Evolutionary conservation across 2,329 filamentous ascomycete genomes (phyloP), one percentile per base, ranked within the genome.

Genomic region (Penicillium brevicompactum): DNA sequence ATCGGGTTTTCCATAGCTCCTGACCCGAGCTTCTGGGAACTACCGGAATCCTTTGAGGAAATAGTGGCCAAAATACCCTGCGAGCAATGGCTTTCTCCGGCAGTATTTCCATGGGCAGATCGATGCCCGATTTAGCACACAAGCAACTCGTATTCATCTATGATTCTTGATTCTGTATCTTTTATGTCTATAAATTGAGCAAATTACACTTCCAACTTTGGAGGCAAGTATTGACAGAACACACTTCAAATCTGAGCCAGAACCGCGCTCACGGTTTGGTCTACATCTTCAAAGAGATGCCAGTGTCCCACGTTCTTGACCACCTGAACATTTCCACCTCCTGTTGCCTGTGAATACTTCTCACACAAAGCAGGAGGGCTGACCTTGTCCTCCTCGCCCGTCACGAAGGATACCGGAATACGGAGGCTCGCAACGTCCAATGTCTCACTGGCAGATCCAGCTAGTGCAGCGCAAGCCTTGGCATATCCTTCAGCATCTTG

Each of bases 401-500:
- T 78, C 2, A 83, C 56, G 41, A 84, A 69, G 30, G 76, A 60
- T 1, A 70, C 71, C n/a, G 67, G 60, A 5, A 66, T 61, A 8
- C 64, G 56, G 7, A 43, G 10, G 11, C 21, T 43, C 18, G 67
- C 58, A 2, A 79, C 59, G 21, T 74, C 34, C 13, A 37, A 37
- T 14, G 2, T n/a, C 34, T 37, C 34, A 4, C 13, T n/a, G 5
- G 34, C 34, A 1, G 75, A 74, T 4, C 68, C 68, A 3, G 78
- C 82, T 30, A 84, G 69, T 2, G 82, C 82, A 27, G 70, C 70
- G 41, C 79, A 81, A 0, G 74, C 82, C 57, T 84, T 85, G 1
- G 82, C 82, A 63, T 84, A 85, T 1, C 78, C 79, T 57, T 85
- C 82, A 0, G 79, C 72, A 58, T 83, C 77, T 57, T 82, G 80